phyloP scores from a whole-genome alignment of 192 early-diverging fungal species.

The Dissophora ornata region DNA sequence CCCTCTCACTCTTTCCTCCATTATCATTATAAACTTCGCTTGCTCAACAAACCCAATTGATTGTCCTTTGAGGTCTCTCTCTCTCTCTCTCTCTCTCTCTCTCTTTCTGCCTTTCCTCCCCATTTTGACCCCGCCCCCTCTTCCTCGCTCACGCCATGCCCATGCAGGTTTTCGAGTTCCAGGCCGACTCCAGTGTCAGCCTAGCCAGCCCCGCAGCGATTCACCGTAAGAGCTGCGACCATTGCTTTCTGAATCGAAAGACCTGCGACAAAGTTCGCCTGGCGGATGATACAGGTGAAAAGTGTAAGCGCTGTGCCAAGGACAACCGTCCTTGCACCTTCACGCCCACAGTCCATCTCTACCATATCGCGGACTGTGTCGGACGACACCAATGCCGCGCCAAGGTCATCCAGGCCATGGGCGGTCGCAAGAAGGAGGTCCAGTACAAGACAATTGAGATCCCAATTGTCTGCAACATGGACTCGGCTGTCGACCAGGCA shows the following conservation, averaged over 20 bases:
- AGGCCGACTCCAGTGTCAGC: constrained; percentile 47
- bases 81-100: background rate
- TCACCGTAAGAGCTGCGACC: constrained; percentile 47
- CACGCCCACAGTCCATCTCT: constrained; percentile 50
- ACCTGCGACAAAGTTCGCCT: constrained; percentile 53
- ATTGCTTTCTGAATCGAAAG: constrained; percentile 52
- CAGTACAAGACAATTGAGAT: constrained; percentile 53
- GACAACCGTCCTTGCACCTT: constrained; percentile 53
- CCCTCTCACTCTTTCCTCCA: no score
- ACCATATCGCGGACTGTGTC: constrained; percentile 53
- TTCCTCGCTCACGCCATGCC: constrained; percentile 3
- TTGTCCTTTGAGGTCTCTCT: no score
- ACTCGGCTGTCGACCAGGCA: constrained; percentile 23
- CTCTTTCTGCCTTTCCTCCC: background rate
- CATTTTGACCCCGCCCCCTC: background rate
- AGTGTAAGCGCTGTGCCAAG: constrained; percentile 51
- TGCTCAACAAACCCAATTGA: no score
- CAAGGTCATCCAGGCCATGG: constrained; percentile 55
- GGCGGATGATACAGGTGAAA: constrained; percentile 34
- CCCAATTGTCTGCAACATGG: constrained; percentile 52
- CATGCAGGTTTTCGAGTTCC: constrained; percentile 54
- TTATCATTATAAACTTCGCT: no score
- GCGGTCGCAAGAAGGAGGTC: constrained; percentile 48
- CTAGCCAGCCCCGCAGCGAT: constrained; percentile 49
- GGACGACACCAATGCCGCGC: constrained; percentile 53